phyloP scores from a whole-genome alignment of 148 eudicot species.

The Fagopyrum tataricum region DNA sequence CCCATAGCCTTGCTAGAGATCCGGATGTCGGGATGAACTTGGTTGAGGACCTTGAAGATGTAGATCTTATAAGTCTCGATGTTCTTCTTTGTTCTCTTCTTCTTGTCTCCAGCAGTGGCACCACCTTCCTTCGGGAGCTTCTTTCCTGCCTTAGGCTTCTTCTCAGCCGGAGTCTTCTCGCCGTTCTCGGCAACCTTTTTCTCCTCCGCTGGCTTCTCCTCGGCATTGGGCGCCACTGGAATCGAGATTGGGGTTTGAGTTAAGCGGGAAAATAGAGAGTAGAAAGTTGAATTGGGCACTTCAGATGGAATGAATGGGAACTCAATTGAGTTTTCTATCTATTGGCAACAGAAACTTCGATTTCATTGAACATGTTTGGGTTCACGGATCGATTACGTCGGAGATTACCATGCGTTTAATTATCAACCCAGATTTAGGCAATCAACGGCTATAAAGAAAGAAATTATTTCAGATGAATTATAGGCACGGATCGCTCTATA shows the following conservation, averaged over 20 bases:
- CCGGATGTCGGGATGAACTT: slow-evolving; percentile 1
- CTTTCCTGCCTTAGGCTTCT: slow-evolving; percentile 21
- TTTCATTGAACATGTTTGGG: background rate
- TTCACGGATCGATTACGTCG: background rate
- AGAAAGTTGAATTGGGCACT: background rate
- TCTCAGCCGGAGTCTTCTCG: slow-evolving; percentile 27
- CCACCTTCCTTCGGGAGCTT: slow-evolving; percentile 3
- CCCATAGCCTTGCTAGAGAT: slow-evolving; percentile 8
- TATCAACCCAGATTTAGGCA: background rate
- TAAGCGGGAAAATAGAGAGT: background rate
- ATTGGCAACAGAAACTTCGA: background rate
- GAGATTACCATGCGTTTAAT: background rate
- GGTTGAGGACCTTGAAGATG: slow-evolving; percentile 8
- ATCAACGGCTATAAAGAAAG: background rate
- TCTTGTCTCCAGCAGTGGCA: background rate
- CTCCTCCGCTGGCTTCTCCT: slow-evolving; percentile 36
- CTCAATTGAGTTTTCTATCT: background rate
- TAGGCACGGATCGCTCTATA: no score
- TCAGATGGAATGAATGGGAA: background rate
- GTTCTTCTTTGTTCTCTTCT: background rate
- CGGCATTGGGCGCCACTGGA: slow-evolving; percentile 17
- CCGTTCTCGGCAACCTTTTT: background rate
- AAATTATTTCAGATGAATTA: no score
- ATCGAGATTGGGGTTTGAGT: background rate
- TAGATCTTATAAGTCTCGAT: slow-evolving; percentile 4